These are phyloP conservation scores for Ophiostoma australiae DNA, from an alignment of 2,329 filamentous ascomycete genomes.

Conservation along the genomic window DNA sequence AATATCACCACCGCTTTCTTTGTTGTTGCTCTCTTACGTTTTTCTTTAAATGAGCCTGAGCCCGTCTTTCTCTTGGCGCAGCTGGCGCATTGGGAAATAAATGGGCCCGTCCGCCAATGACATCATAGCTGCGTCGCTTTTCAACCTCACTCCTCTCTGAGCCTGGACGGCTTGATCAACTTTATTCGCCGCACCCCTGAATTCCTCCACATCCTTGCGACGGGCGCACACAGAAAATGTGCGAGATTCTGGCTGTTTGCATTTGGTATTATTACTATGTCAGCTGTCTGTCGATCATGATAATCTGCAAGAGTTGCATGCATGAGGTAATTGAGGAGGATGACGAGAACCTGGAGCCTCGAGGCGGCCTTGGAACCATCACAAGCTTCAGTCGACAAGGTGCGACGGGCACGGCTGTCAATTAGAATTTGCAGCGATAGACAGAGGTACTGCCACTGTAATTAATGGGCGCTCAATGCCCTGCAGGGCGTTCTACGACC, in stretches of 20 bases:
- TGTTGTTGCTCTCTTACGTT: neutral
- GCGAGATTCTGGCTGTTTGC: neutral
- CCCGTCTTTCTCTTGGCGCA: neutral
- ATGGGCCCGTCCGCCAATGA: neutral
- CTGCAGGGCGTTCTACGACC: too few relatives aligned
- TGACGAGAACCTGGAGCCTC: neutral
- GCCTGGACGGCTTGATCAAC: neutral
- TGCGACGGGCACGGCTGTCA: neutral
- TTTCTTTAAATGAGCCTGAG: neutral
- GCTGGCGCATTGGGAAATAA: neutral
- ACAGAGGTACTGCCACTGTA: neutral
- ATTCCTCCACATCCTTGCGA: neutral
- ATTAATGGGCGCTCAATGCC: too few relatives aligned
- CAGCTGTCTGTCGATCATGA: neutral
- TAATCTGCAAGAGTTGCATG: neutral
- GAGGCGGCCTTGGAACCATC: neutral
- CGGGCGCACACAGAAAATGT: neutral
- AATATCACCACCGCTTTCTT: neutral
- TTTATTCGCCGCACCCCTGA: neutral
- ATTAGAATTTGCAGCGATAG: neutral
- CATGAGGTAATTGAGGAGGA: neutral
- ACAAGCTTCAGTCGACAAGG: neutral
- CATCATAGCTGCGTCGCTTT: constrained; percentile 4
- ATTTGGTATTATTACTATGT: neutral
- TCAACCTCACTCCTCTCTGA: neutral